A percentile compares a stretch with the other conserved stretches of the same genome.
Conservation (phyloP, 2,329 filamentous ascomycete genomes). For the Trematosphaeria pertusa region DNA sequence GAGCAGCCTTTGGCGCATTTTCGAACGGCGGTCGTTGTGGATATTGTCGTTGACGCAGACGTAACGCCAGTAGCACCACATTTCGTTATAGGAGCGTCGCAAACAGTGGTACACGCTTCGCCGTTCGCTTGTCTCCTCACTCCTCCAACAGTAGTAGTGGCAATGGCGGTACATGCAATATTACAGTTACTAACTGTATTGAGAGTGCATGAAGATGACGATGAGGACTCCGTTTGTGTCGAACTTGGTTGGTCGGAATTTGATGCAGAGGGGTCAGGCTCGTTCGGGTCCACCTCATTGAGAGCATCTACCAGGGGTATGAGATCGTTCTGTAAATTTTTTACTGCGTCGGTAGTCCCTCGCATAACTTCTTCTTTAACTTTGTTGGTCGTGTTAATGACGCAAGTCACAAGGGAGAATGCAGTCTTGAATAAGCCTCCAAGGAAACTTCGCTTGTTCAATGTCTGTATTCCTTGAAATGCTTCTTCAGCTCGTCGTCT, state of each 20-base stretch:
- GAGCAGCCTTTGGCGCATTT: background rate
- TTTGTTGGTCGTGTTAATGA: constrained; percentile 12
- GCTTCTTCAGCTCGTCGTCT: constrained; percentile 1
- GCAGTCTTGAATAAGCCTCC: constrained; percentile 13
- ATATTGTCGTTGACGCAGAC: constrained; percentile 9
- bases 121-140: background rate
- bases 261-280: constrained; percentile 7
- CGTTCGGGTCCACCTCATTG: constrained; percentile 1
- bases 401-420: constrained; percentile 10
- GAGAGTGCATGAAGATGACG: constrained; percentile 10
- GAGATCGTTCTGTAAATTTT: background rate
- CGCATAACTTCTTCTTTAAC: constrained; percentile 9
- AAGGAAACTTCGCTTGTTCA: constrained; percentile 8
- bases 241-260: constrained; percentile 1
- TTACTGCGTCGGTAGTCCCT: constrained; percentile 3
- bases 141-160: constrained; percentile 7
- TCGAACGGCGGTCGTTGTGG: background rate
- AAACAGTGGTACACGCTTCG: constrained; percentile 8
- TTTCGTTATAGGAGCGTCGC: constrained; percentile 9
- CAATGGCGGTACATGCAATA: constrained; percentile 9
- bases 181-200: constrained; percentile 11
- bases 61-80: constrained; percentile 13
- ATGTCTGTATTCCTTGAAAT: background rate
- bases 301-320: constrained; percentile 14
- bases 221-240: constrained; percentile 7